Evolutionary conservation across 2,329 filamentous ascomycete species (phyloP).

Genomic region (Cercospora canescens): DNA sequence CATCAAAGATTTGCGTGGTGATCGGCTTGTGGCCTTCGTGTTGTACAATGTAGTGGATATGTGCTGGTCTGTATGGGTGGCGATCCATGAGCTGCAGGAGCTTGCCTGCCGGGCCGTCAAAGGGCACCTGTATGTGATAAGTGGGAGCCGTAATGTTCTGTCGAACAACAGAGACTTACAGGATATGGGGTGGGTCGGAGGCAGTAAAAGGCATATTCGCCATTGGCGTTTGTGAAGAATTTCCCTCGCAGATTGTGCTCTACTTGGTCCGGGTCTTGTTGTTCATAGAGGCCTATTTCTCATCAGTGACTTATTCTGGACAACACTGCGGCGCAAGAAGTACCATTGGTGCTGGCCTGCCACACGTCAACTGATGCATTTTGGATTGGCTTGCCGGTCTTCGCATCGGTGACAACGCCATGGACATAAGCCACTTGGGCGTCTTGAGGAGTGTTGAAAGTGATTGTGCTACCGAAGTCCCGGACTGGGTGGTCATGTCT

Average conservation of each 20-base stretch:
- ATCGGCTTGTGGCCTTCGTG: constrained; percentile 65
- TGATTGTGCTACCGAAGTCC: constrained; percentile 69
- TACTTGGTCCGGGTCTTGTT: constrained; percentile 69
- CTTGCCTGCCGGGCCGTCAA: constrained; percentile 44
- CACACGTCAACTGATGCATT: constrained; percentile 73
- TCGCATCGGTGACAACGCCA: constrained; percentile 59
- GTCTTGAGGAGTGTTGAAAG: constrained; percentile 49
- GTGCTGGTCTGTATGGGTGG: constrained; percentile 62
- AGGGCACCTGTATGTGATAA: constrained; percentile 30
- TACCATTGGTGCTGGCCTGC: constrained; percentile 71
- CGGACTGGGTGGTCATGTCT: constrained; percentile 69
- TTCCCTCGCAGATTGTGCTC: constrained; percentile 75
- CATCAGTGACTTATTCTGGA: neutral
- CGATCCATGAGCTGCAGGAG: constrained; percentile 60
- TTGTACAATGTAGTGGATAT: constrained; percentile 53
- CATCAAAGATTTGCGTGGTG: constrained; percentile 76
- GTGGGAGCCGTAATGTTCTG: neutral
- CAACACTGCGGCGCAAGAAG: neutral
- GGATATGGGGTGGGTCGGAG: constrained; percentile 29
- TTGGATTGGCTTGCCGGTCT: constrained; percentile 64
- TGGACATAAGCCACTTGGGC: constrained; percentile 65
- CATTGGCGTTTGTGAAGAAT: constrained; percentile 60
- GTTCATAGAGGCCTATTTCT: constrained; percentile 55
- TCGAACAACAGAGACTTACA: neutral
- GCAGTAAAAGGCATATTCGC: constrained; percentile 25